These are phyloP conservation scores for Trifolium subterraneum DNA, from an alignment of 306 rosid genomes.

Conservation along the genomic window DNA sequence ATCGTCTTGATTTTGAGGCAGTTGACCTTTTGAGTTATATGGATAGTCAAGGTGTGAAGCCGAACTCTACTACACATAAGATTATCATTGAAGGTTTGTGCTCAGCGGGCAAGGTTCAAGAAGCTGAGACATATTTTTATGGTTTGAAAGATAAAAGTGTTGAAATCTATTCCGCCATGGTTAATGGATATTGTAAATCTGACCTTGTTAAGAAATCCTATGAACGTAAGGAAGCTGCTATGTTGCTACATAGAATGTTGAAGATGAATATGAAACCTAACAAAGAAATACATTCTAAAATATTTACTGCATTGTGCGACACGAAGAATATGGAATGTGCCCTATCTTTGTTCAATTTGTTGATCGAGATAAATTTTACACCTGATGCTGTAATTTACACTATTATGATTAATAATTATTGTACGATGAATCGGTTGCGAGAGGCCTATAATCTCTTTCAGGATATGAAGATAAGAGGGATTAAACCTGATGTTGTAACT, in stretches of 20 bases:
- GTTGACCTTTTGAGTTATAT: conserved; percentile 56
- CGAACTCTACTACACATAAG: conserved; percentile 60
- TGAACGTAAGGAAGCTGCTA: conserved; percentile 52
- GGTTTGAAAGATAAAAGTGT: conserved; percentile 58
- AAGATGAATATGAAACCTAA: conserved; percentile 57
- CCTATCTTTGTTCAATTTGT: conserved; percentile 52
- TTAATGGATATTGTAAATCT: conserved; percentile 77
- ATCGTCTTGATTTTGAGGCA: conserved; percentile 51
- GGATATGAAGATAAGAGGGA: conserved; percentile 71
- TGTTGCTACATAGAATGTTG: conserved; percentile 55
- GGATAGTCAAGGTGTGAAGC: conserved; percentile 61
- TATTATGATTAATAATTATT: conserved; percentile 72
- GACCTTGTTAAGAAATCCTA: conserved; percentile 51
- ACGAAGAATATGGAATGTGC: conserved; percentile 61
- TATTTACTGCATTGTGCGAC: conserved; percentile 66
- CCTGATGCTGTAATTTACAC: conserved; percentile 80
- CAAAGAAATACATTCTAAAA: conserved; percentile 54
- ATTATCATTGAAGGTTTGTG: conserved; percentile 77
- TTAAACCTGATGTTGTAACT: conserved; percentile 70
- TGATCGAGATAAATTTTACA: conserved; percentile 48
- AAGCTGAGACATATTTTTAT: conserved; percentile 61
- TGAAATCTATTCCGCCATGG: conserved; percentile 69
- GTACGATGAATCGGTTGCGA: conserved; percentile 58
- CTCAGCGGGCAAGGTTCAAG: conserved; percentile 59
- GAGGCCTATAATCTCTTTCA: conserved; percentile 67